Percentiles rank a stretch among this genome's conserved stretches.
These are phyloP conservation scores for Globisporangium solare DNA, from an alignment of 352 stramenopile genomes.

Conservation along the genomic window DNA sequence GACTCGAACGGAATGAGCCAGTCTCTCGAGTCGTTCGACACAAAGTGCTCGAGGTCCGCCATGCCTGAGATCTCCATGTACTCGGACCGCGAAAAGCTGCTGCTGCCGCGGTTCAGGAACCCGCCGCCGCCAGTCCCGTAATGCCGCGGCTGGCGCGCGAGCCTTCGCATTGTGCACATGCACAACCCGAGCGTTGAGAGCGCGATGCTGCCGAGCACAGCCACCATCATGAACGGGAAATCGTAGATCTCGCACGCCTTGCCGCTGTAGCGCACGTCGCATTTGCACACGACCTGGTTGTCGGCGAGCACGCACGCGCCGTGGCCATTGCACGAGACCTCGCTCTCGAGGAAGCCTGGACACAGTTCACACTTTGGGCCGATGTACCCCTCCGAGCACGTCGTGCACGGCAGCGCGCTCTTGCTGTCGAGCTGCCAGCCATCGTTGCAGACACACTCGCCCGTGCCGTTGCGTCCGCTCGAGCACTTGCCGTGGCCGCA, in stretches of 20 bases:
- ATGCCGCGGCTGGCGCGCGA: conserved; percentile 60
- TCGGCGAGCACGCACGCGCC: conserved; percentile 55
- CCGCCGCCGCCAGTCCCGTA: conserved; percentile 10
- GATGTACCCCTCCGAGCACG: conserved; percentile 75
- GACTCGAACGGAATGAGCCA: conserved; percentile 90
- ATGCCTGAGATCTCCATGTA: conserved; percentile 86
- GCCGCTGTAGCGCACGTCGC: conserved; percentile 70
- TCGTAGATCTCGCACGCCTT: conserved; percentile 79
- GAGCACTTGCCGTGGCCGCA: conserved; percentile 74
- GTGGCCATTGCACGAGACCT: conserved; percentile 65
- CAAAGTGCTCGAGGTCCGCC: conserved; percentile 84
- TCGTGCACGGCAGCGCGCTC: conserved; percentile 44
- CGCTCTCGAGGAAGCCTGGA: conserved; percentile 68
- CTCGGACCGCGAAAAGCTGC: conserved; percentile 66
- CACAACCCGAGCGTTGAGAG: conserved; percentile 80
- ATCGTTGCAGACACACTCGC: conserved; percentile 70
- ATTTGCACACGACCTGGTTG: conserved; percentile 55
- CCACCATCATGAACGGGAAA: conserved; percentile 81
- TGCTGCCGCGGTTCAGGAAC: conserved; percentile 40
- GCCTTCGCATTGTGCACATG: conserved; percentile 82
- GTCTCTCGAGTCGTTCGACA: conserved; percentile 82
- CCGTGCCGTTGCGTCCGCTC: conserved; percentile 73
- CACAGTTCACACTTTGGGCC: conserved; percentile 64
- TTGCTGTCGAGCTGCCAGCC: conserved; percentile 64
- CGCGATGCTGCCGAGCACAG: conserved; percentile 70